phyloP scores from a whole-genome alignment of 257 asterid species.

The Vinca minor region DNA sequence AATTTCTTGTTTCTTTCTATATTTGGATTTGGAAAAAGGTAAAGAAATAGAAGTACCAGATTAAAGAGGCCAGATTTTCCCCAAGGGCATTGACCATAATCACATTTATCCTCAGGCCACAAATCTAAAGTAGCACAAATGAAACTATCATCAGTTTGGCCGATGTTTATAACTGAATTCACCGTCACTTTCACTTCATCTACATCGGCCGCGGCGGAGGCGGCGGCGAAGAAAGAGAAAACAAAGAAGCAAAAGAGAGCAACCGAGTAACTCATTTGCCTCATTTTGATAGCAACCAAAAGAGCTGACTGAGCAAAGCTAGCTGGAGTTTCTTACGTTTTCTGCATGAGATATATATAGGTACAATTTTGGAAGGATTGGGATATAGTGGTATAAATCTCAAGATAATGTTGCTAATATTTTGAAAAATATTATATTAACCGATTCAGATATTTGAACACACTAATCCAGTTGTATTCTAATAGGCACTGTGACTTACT shows the following conservation, averaged over 20 bases:
- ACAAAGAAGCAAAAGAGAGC: neutral
- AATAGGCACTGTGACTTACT: no score
- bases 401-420: no score
- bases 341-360: no score
- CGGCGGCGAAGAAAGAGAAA: neutral
- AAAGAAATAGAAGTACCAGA: neutral
- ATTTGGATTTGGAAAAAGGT: neutral
- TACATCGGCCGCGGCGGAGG: neutral
- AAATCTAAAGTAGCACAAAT: conserved; percentile 3
- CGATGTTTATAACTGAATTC: neutral
- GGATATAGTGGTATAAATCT: no score
- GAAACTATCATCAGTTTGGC: neutral
- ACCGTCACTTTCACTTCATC: neutral
- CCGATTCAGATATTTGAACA: no score
- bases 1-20: no score
- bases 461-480: no score
- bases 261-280: neutral
- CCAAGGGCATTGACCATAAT: conserved; percentile 9
- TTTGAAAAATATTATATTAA: no score
- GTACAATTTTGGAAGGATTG: no score
- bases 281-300: neutral
- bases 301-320: no score
- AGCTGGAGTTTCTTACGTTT: no score
- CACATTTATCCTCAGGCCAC: conserved; percentile 2
- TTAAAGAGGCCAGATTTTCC: conserved; percentile 5